phyloP scores from a whole-genome alignment of 2,329 filamentous ascomycete species.

The Arthroderma sp. region DNA sequence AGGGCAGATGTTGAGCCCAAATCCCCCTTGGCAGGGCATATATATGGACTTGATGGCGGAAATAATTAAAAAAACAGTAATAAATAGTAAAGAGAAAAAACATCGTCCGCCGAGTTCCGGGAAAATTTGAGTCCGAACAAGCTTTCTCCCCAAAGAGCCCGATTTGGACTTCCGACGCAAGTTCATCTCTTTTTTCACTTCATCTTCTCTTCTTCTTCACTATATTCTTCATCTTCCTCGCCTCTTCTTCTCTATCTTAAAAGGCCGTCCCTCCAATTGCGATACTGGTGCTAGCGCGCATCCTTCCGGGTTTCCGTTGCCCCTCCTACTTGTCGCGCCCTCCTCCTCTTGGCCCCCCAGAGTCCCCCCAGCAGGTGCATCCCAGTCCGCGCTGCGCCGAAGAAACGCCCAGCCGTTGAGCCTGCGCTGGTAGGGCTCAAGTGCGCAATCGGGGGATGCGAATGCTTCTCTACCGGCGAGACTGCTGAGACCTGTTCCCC shows the following conservation, averaged over 20 bases:
- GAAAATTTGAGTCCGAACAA: not conserved
- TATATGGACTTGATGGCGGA: too few species aligned
- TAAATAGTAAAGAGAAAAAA: not conserved
- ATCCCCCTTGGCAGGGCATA: too few species aligned
- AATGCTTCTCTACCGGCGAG: not conserved
- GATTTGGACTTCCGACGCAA: not conserved
- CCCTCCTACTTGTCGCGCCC: slow-evolving; percentile 4
- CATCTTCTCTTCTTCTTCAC: not conserved
- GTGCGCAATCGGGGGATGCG: not conserved
- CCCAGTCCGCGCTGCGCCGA: not conserved
- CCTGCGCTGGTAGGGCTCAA: not conserved
- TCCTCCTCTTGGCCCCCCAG: not conserved
- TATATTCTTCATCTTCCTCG: not conserved
- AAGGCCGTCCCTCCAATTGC: not conserved
- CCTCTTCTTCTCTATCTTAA: not conserved
- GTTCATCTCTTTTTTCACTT: not conserved
- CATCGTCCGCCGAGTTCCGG: not conserved
- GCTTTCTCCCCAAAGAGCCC: not conserved
- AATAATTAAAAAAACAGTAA: too few species aligned
- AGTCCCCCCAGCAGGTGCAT: slow-evolving; percentile 2
- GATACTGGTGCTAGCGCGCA: not conserved
- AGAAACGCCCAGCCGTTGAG: not conserved
- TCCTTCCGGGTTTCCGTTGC: not conserved
- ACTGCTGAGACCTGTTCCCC: not conserved
- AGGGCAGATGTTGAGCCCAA: not conserved